Base-by-base conservation (phyloP, 768 basidiomycete genomes). In the Amanita brunnescens region DNA sequence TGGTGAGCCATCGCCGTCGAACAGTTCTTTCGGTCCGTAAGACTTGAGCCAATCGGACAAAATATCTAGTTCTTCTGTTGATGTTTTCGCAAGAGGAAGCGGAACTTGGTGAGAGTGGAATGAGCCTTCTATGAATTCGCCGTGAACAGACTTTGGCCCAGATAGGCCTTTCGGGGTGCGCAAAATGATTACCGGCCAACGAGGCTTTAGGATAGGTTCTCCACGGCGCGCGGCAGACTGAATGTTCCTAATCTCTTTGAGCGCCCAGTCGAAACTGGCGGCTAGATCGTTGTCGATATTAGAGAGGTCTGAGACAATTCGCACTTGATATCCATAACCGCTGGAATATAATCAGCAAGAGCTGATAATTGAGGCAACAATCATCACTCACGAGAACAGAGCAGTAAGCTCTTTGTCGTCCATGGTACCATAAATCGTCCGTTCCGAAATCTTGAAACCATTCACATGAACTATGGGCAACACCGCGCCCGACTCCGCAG, bases 21-120 rank as follows among this genome's bases (percentile, higher is more conserved):
- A 87, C 13, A 91, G 75, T 44, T 88, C 79, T 3, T 75, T 58
- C 0, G 87, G 81, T 2, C 69, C 68, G 65, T 94, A 95, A 5
- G 82, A 83, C 9, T 68, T 59, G 43, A 93, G 75, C 93, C 93
- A 95, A 1, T 70, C 58, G 57, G 84, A 75, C 29, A 96, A 75
- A 8, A 76, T 61, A 0, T 59, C 58, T 51, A 91, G 80, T 57
- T 93, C 81, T 51, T 79, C 78, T 6, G 68, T 62, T 49, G 80
- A 76, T 0, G 74, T 82, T 64, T 82, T 83, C 2, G 85, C 84
- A 9, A 70, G 69, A 2, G 90, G 85, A 14, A 95, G 77, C 4
- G 92, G 91, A 1, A 95, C 91, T 68, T 95, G 92, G 62, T 96
- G 91, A 0, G 91, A 77, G 53, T 76, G 80, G 76, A 86, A 94